Base-by-base conservation (phyloP, 2,329 filamentous ascomycete genomes). In the Talaromyces sp. region DNA sequence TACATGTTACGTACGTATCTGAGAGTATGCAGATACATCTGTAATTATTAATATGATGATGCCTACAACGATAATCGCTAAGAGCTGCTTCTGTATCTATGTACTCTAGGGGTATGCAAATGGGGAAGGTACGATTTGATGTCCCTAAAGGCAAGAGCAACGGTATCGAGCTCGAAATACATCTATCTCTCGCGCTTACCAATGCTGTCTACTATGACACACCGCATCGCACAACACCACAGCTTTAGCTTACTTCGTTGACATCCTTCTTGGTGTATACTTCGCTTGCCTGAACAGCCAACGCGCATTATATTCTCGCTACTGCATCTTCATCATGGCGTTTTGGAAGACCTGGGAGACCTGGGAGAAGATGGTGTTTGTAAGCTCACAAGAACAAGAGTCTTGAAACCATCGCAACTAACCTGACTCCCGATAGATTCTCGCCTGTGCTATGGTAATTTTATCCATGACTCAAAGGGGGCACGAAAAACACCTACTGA, bases 351-450 rank as follows among this genome's bases (percentile, higher is more conserved):
- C 80, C 59, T 96, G 92, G 93, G 81, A 85, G 70, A 80, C 95
- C 72, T 97, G 93, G 93, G 87, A 95, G 83, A 88, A 96, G 81
- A 89, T 97, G 88, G 91, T 89, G 62, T 92, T 96, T 81, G 93
- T 96, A 81, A 37, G 35, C 35, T 37, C 13, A 37, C 35, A 10
- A 37, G 3, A 37, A 37, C 9, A 10, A 37, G 13, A 11, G 35
- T 37, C 35, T 31, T 31, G 27, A 31, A 31, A 31, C 27, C 35
- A 37, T 37, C 9, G 13, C 35, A 37, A 37, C 35, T 37, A 37
- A 37, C n/a, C 14, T 47, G 14, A 10, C 9, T 47, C 14, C 16
- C n/a, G 4, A 57, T 69, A 96, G 92, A 85, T 92, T 35, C 84
- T 96, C 58, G 91, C 83, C 43, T 86, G 86, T 70, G 86, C 85